Evolutionary conservation across 805 yeast species (phyloP).

Genomic region (Metschnikowia matae): DNA sequence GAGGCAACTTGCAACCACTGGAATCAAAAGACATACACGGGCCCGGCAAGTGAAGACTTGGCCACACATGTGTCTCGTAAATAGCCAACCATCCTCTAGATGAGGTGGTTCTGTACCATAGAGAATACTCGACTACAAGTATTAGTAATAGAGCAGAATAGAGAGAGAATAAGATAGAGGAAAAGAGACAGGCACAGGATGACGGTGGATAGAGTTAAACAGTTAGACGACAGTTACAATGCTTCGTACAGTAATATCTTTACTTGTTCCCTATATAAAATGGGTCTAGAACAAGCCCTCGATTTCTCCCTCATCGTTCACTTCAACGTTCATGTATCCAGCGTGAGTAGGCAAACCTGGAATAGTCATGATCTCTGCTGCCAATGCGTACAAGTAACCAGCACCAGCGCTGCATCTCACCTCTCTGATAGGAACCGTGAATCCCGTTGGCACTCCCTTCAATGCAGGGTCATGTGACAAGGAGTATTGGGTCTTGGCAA

Average conservation of each 20-base stretch:
- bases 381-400: conserved; percentile 92
- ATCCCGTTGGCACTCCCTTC: conserved; percentile 94
- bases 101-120: conserved; percentile 17
- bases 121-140: conserved; percentile 4
- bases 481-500: conserved; percentile 97
- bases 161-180: no score
- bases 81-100: conserved; percentile 15
- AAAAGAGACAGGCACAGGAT: no score
- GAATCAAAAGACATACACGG: conserved; percentile 1
- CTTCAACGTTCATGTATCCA: conserved; percentile 96
- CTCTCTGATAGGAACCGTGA: conserved; percentile 90
- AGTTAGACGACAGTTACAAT: no score
- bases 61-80: conserved; percentile 7
- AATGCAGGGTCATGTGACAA: conserved; percentile 88
- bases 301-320: conserved; percentile 82
- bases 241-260: not conserved
- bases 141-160: not conserved
- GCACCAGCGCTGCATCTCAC: conserved; percentile 95
- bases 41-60: conserved; percentile 3
- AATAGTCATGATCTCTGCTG: conserved; percentile 95
- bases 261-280: not conserved
- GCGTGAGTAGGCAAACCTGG: conserved; percentile 96
- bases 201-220: no score
- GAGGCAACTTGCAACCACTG: conserved; percentile 1
- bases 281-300: conserved; percentile 73